phyloP scores from a whole-genome alignment of 345 rosid genomes.

The Orychophragmus violaceus region DNA sequence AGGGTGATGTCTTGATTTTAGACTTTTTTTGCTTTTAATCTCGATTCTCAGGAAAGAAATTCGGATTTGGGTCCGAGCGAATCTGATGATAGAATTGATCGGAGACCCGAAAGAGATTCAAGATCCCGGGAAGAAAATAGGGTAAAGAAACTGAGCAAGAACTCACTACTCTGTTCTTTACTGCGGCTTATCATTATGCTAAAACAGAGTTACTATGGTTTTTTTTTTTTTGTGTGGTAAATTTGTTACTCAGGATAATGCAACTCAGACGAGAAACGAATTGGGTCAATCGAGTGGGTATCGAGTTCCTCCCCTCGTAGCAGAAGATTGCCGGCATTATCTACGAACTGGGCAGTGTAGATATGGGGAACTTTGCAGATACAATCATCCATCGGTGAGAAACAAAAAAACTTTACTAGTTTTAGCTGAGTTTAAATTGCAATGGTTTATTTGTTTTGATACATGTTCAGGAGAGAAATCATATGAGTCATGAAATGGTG shows the following conservation, averaged over 20 bases:
- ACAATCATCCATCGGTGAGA: too few species aligned
- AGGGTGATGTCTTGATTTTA: not conserved
- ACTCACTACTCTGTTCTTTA: not conserved
- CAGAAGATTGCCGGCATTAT: too few species aligned
- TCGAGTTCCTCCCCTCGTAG: too few species aligned
- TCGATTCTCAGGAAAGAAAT: not conserved
- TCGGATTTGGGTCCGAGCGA: not conserved
- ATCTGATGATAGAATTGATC: not conserved
- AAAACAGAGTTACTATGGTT: not conserved
- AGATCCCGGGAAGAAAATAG: not conserved
- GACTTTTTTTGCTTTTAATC: not conserved
- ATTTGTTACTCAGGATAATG: not conserved
- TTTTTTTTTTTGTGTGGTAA: too few species aligned
- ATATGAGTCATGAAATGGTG: too few species aligned
- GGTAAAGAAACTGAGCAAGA: slow-evolving; percentile 1
- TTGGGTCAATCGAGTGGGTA: not conserved
- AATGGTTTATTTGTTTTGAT: too few species aligned
- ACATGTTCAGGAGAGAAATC: too few species aligned
- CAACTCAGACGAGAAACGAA: not conserved
- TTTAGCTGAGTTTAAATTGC: too few species aligned
- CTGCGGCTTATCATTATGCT: not conserved
- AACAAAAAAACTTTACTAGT: too few species aligned
- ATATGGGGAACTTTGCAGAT: too few species aligned
- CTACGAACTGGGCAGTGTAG: too few species aligned
- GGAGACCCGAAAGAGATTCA: not conserved